Evolutionary conservation across 2,329 filamentous ascomycete genomes (phyloP).

Genomic region (Paracorniculantispora psalliotae): DNA sequence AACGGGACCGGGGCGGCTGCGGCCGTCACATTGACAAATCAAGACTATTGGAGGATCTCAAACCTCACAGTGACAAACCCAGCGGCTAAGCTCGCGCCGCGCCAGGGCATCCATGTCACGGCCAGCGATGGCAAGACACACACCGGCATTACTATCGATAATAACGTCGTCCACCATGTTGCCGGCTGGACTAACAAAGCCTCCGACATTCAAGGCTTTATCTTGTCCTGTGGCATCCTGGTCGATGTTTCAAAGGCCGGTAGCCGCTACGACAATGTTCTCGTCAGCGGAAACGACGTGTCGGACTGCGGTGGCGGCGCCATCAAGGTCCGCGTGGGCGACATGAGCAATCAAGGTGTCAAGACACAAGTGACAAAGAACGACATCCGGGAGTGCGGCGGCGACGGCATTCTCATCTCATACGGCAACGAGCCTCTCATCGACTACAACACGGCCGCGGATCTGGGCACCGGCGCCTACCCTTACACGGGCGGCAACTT

Average conservation of each 20-base stretch:
- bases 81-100: conserved; percentile 13
- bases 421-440: conserved; percentile 19
- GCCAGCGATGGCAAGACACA: conserved; percentile 20
- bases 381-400: conserved; percentile 19
- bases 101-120: conserved; percentile 20
- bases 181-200: conserved; percentile 22
- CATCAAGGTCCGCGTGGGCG: conserved; percentile 23
- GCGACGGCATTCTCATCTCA: conserved; percentile 21
- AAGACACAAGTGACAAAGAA: conserved; percentile 18
- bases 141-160: conserved; percentile 20
- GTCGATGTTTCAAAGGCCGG: conserved; percentile 15
- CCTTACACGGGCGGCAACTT: conserved; percentile 24
- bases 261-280: conserved; percentile 22
- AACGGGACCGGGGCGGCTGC: conserved; percentile 19
- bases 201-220: conserved; percentile 16
- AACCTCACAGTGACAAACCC: conserved; percentile 20
- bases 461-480: conserved; percentile 21
- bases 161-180: conserved; percentile 20
- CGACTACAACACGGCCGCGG: conserved; percentile 20
- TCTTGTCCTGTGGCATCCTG: conserved; percentile 18
- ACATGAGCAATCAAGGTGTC: conserved; percentile 17
- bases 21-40: conserved; percentile 20
- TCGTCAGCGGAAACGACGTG: conserved; percentile 19
- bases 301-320: conserved; percentile 22
- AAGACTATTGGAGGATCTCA: conserved; percentile 21